Evolutionary conservation across 228 moss, liverwort and hornwort species (phyloP).

Genomic region (Sphagnum fallax): DNA sequence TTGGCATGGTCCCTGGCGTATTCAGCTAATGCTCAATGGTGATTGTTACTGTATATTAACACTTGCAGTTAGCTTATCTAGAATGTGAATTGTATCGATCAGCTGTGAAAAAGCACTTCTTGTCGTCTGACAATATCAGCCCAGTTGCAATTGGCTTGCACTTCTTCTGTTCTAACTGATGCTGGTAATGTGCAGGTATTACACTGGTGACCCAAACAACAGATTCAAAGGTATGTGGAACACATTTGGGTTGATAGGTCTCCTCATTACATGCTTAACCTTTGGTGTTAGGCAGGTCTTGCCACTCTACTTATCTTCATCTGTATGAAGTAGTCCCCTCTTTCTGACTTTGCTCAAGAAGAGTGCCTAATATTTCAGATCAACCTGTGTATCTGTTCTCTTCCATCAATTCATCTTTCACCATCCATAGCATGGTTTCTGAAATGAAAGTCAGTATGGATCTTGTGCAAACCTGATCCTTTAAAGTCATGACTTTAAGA

Average conservation of each 20-base stretch:
- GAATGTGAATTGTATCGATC: background rate
- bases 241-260: conserved; percentile 42
- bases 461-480: too few species aligned
- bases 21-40: too few species aligned
- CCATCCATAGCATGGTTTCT: too few species aligned
- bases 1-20: background rate
- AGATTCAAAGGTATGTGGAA: conserved; percentile 45
- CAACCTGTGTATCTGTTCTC: too few species aligned
- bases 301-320: conserved; percentile 23
- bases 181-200: conserved; percentile 43
- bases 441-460: too few species aligned
- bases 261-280: conserved; percentile 41
- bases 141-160: background rate
- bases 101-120: background rate
- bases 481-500: background rate
- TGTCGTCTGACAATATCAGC: background rate
- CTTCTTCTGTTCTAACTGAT: background rate
- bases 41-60: too few species aligned
- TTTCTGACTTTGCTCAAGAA: background rate
- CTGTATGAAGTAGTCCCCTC: background rate
- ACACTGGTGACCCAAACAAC: conserved; percentile 61
- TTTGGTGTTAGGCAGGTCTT: conserved; percentile 35
- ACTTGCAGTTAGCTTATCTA: too few species aligned
- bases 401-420: too few species aligned
- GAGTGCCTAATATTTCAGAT: too few species aligned